Evolutionary conservation across 2,329 filamentous ascomycete genomes (phyloP).

Genomic region (Aspergillus neotritici): DNA sequence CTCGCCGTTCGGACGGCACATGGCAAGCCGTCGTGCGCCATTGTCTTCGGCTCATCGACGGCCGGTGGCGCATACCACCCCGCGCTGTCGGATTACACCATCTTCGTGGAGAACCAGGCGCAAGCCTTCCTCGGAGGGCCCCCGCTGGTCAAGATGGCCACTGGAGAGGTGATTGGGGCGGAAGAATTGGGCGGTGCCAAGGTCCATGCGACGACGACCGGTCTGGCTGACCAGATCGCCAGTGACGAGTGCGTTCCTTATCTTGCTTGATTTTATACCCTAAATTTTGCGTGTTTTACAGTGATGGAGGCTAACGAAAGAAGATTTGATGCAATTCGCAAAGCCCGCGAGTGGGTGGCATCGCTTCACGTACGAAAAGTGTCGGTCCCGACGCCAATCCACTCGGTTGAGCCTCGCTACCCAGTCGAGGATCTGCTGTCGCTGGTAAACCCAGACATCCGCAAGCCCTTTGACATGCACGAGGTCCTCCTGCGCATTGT

Average conservation of each 20-base stretch:
- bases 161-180: conserved; percentile 39
- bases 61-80: conserved; percentile 41
- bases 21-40: conserved; percentile 38
- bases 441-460: conserved; percentile 37
- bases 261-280: background rate
- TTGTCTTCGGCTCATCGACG: conserved; percentile 44
- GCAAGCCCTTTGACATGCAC: conserved; percentile 34
- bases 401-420: conserved; percentile 26
- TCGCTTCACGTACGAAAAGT: conserved; percentile 12
- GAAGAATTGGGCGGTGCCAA: conserved; percentile 41
- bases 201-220: conserved; percentile 38
- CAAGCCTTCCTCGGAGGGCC: conserved; percentile 44
- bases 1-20: conserved; percentile 35
- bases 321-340: conserved; percentile 39
- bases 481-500: conserved; percentile 41
- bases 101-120: conserved; percentile 40
- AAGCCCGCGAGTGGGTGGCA: conserved; percentile 35
- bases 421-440: conserved; percentile 34
- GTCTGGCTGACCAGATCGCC: conserved; percentile 42
- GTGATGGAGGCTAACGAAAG: background rate
- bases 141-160: conserved; percentile 45
- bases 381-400: conserved; percentile 1
- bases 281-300: too few relatives aligned
- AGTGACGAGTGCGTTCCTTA: conserved; percentile 33
- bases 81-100: conserved; percentile 40